A percentile compares a stretch with the other conserved stretches of the same genome.
Conservation (phyloP, 768 basidiomycete genomes). For the Russula sp. region DNA sequence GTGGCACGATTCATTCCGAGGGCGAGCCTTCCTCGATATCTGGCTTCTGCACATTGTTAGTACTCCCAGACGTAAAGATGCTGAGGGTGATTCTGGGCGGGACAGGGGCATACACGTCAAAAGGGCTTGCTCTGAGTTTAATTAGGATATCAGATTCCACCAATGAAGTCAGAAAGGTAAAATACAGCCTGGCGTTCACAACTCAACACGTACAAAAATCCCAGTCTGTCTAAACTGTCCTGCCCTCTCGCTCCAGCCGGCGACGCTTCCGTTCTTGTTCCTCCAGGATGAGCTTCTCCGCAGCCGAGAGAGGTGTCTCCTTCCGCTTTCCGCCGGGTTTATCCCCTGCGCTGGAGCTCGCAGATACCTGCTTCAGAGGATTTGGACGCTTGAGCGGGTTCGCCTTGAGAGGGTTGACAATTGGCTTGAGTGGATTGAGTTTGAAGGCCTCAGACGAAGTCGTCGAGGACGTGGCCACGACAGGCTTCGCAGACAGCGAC, state of each 20-base stretch:
- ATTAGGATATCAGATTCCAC: background rate
- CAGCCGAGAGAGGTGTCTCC: slow-evolving; percentile 61
- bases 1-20: no score
- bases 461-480: slow-evolving; percentile 30
- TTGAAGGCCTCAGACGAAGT: slow-evolving; percentile 44
- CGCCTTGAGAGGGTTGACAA: slow-evolving; percentile 52
- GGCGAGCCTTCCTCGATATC: no score
- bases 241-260: slow-evolving; percentile 53
- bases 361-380: slow-evolving; percentile 54
- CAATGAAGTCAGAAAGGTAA: background rate
- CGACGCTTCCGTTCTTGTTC: slow-evolving; percentile 87
- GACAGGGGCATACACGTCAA: background rate
- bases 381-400: slow-evolving; percentile 73
- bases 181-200: background rate
- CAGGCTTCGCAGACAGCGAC: slow-evolving; percentile 57
- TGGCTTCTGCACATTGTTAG: no score
- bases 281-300: slow-evolving; percentile 82
- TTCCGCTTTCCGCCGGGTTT: slow-evolving; percentile 56
- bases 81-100: background rate
- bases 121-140: background rate
- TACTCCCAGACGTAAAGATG: background rate
- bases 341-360: slow-evolving; percentile 33
- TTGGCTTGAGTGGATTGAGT: slow-evolving; percentile 52
- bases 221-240: slow-evolving; percentile 8
- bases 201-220: slow-evolving; percentile 14